These are phyloP conservation scores for Pythium sp. DNA, from an alignment of 352 stramenopile genomes.

Conservation along the genomic window DNA sequence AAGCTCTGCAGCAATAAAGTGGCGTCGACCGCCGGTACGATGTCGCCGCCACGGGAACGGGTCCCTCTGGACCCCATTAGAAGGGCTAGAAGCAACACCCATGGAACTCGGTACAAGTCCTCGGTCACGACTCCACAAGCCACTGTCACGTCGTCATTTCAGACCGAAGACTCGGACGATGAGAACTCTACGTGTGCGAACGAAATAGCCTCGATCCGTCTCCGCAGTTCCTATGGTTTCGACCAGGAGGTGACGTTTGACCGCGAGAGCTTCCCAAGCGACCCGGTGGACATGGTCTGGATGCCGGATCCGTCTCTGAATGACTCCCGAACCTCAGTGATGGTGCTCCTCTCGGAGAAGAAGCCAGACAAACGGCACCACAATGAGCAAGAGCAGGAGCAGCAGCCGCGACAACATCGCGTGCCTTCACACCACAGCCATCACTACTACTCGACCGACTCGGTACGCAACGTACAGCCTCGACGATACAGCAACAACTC, in stretches of 20 bases:
- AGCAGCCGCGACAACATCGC: not conserved
- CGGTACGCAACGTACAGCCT: not conserved
- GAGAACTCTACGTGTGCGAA: not conserved
- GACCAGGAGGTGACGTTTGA: constrained; percentile 4
- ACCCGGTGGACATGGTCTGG: constrained; percentile 8
- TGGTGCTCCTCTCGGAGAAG: constrained; percentile 1
- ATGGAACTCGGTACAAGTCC: not conserved
- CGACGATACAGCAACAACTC: constrained; percentile 5
- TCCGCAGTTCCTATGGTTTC: not conserved
- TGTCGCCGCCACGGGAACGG: constrained; percentile 1
- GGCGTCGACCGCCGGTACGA: not conserved
- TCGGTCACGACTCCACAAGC: not conserved
- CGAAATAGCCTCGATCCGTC: not conserved
- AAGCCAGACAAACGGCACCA: not conserved
- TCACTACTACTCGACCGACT: constrained; percentile 4
- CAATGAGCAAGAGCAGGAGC: not conserved
- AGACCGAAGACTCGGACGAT: constrained; percentile 7
- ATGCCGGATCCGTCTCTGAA: constrained; percentile 14
- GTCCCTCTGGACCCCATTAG: constrained; percentile 3
- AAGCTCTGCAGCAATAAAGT: constrained; percentile 16
- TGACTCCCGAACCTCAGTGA: constrained; percentile 1
- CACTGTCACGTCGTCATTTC: constrained; percentile 10
- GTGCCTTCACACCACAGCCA: not conserved
- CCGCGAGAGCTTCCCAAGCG: constrained; percentile 6
- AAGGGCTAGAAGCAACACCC: not conserved